Evolutionary conservation across 2,329 filamentous ascomycete genomes (phyloP), one percentile per base, ranked within the genome.

Genomic region (Ilyonectria sp.): DNA sequence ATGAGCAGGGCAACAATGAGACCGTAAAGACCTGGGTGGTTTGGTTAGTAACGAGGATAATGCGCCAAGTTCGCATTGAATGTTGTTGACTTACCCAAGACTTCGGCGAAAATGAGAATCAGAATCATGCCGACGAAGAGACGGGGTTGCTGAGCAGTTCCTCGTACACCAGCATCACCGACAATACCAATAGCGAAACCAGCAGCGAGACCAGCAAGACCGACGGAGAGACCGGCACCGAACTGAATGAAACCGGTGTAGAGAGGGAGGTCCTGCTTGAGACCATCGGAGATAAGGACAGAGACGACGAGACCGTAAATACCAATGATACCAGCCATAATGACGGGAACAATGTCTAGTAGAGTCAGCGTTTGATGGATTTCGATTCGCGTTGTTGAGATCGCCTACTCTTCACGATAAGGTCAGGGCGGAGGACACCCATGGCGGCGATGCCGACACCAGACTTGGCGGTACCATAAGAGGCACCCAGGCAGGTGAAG

Each of bases 321-420:
- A 93, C 94, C 96, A 86, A 99, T 98, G 85, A 99, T 99, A 98
- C 96, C 96, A 89, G 96, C 96, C 96, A 99, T 99, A 91, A 99
- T 97, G 85, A 98, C 96, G 82, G 96, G 96, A 74, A 98, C 95
- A 84, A 98, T 98, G 90, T 98, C 95, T 98, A 75, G 0, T 23
- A 10, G 17, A 19, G 56, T 77, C 59, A 81, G 74, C 54, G 69
- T 52, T 19, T 21, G 13, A 43, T 49, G 59, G 4, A 35, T 23
- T 17, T 4, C 37, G 19, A 44, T 21, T 13, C 11, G 29, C 26
- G 15, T 54, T 21, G 40, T 54, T 26, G 43, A 43, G 61, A 69
- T 67, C 56, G 76, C 94, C 80, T 92, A 98, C 96, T 98, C 93
- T 98, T 98, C 83, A 99, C 95, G 83, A 98, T 98, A 84, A 98